Evolutionary conservation across 2,329 filamentous ascomycete species (phyloP).

Genomic region (Cladosporium sphaerospermum): DNA sequence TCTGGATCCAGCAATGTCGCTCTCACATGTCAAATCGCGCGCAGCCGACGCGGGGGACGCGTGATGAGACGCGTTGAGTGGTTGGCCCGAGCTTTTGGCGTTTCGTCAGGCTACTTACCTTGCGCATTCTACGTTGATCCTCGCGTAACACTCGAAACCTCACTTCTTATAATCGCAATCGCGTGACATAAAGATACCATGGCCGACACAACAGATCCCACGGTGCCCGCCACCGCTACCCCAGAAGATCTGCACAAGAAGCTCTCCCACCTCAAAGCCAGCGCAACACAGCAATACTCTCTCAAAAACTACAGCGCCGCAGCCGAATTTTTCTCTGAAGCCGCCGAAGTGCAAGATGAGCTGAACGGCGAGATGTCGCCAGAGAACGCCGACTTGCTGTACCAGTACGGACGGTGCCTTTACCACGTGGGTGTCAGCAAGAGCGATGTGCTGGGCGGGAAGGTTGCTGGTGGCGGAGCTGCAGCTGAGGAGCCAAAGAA

Average conservation of each 20-base stretch:
- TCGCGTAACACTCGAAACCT: not conserved
- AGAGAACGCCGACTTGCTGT: slow-evolving; percentile 88
- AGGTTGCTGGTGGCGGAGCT: slow-evolving; percentile 51
- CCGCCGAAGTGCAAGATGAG: slow-evolving; percentile 82
- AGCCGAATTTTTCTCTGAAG: slow-evolving; percentile 79
- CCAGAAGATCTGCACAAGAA: slow-evolving; percentile 20
- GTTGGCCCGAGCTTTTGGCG: not conserved
- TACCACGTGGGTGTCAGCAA: slow-evolving; percentile 93
- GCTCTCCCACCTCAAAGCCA: slow-evolving; percentile 64
- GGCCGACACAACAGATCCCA: not conserved
- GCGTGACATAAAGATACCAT: not conserved
- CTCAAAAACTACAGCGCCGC: slow-evolving; percentile 84
- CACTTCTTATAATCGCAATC: not conserved
- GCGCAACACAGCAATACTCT: slow-evolving; percentile 77
- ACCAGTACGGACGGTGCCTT: slow-evolving; percentile 85
- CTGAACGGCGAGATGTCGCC: slow-evolving; percentile 88
- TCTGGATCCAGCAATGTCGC: not conserved
- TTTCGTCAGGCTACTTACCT: too few relatives aligned
- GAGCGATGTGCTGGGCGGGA: slow-evolving; percentile 86
- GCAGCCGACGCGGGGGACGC: not conserved
- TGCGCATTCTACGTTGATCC: not conserved
- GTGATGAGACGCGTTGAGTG: not conserved
- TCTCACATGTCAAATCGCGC: slow-evolving; percentile 1
- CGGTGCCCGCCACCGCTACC: not conserved
- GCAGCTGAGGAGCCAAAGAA: slow-evolving; percentile 45